A percentile compares a stretch with the other conserved stretches of the same genome.
Evolutionary conservation across 2,329 filamentous ascomycete species (phyloP).

Genomic region (Pseudocercospora pini-densiflorae): DNA sequence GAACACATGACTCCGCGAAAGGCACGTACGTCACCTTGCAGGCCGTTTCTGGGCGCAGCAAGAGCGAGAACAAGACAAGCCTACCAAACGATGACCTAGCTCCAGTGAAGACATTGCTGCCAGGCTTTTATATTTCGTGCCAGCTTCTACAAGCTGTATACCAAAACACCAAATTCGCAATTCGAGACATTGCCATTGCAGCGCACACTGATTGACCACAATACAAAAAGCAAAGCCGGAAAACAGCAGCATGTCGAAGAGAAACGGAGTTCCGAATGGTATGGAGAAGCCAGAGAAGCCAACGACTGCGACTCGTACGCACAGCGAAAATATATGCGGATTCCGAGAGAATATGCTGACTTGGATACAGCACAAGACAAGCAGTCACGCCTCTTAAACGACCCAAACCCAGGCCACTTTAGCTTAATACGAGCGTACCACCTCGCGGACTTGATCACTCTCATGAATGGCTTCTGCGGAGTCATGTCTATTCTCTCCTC

Average conservation of each 20-base stretch:
- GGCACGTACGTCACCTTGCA: neutral
- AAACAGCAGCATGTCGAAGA: constrained; percentile 63
- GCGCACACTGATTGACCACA: neutral
- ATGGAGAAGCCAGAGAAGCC: constrained; percentile 46
- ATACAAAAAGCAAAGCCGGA: constrained; percentile 3
- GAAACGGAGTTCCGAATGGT: constrained; percentile 59
- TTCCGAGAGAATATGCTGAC: constrained; percentile 14
- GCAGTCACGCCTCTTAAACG: constrained; percentile 73
- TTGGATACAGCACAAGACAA: constrained; percentile 66
- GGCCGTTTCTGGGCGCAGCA: neutral
- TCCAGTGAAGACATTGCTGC: neutral
- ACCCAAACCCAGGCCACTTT: constrained; percentile 72
- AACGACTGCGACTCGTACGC: neutral
- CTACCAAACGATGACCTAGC: neutral
- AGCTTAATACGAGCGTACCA: constrained; percentile 66
- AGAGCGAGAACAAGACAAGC: neutral
- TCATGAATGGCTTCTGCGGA: constrained; percentile 86
- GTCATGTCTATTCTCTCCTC: constrained; percentile 97
- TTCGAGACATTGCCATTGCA: neutral
- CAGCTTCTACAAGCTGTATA: neutral
- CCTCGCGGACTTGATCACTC: constrained; percentile 78
- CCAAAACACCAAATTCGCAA: neutral
- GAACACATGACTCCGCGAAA: neutral
- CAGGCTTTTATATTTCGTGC: neutral
- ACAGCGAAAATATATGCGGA: neutral